Conservation (phyloP, 495 filamentous ascomycete genomes). For the Talaromyces proteolyticus region DNA sequence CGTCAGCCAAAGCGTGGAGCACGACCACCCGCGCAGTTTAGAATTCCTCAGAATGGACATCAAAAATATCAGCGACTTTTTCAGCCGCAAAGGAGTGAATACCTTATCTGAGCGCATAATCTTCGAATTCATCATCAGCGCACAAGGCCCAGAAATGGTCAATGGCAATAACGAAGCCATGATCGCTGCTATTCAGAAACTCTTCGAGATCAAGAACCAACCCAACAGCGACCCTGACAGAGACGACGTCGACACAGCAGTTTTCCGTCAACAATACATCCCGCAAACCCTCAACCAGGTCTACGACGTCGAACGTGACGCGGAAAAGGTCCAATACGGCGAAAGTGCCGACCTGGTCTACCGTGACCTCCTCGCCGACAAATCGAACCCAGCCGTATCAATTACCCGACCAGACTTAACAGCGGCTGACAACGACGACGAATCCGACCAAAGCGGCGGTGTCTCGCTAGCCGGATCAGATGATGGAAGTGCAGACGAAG, state of each 20-base stretch:
- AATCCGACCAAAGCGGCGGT: constrained; percentile 44
- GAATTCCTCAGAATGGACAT: constrained; percentile 97
- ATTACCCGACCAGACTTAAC: constrained; percentile 16
- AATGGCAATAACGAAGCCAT: constrained; percentile 29
- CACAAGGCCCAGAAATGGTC: constrained; percentile 44
- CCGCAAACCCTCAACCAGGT: constrained; percentile 91
- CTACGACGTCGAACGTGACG: constrained; percentile 91
- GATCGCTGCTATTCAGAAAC: constrained; percentile 41
- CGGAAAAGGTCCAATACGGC: constrained; percentile 65
- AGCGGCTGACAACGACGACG: constrained; percentile 29
- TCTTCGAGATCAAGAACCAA: constrained; percentile 39
- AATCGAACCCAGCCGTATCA: constrained; percentile 24
- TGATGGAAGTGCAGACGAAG: constrained; percentile 36
- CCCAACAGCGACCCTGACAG: constrained; percentile 26
- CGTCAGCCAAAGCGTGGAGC: constrained; percentile 94
- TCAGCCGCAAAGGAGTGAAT: constrained; percentile 75
- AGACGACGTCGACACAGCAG: constrained; percentile 73
- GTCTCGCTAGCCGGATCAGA: constrained; percentile 39
- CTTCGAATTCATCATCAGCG: constrained; percentile 72
- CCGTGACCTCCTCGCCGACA: constrained; percentile 68
- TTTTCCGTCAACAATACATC: constrained; percentile 93
- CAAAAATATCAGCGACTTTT: constrained; percentile 92
- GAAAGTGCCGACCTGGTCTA: constrained; percentile 73
- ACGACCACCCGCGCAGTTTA: constrained; percentile 84
- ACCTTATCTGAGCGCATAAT: constrained; percentile 64